A percentile compares a stretch with the other conserved stretches of the same genome.
Conservation (phyloP, 352 stramenopile genomes). For the Pilasporangium apinafurcum region DNA sequence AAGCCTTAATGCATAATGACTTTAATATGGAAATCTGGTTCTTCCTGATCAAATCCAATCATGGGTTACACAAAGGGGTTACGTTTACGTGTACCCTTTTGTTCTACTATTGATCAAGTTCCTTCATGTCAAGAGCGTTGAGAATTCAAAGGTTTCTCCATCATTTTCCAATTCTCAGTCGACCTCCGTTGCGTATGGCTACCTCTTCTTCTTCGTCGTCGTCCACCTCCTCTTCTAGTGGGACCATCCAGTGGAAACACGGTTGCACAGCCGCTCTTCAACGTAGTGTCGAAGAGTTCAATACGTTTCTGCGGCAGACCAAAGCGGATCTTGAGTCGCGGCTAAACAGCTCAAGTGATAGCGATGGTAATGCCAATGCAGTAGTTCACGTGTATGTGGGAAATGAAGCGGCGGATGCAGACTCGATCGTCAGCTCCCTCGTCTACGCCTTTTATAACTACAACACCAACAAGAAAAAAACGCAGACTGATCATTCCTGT, state of each 20-base stretch:
- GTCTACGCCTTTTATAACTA: constrained; percentile 49
- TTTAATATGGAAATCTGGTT: no score
- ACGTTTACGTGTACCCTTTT: no score
- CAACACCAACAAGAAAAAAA: constrained; percentile 4
- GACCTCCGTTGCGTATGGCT: no score
- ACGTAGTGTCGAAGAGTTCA: constrained; percentile 5
- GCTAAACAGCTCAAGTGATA: neutral
- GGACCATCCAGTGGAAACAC: constrained; percentile 7
- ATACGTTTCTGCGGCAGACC: constrained; percentile 16
- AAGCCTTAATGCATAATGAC: no score
- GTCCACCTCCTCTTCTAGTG: no score
- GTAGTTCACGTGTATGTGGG: constrained; percentile 61
- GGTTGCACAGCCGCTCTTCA: neutral
- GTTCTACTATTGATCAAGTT: no score
- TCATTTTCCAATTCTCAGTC: no score
- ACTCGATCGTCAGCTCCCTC: constrained; percentile 80
- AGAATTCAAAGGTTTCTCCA: no score
- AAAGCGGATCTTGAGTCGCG: constrained; percentile 1
- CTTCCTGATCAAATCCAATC: no score
- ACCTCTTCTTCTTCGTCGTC: neutral
- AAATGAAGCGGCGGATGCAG: constrained; percentile 76
- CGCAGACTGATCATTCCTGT: neutral
- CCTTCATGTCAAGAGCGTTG: no score
- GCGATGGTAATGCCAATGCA: neutral
- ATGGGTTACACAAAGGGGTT: no score